Percentiles rank a stretch among this genome's conserved stretches.
phyloP scores from a whole-genome alignment of 306 rosid genomes.

The Gleditsia sinensis region DNA sequence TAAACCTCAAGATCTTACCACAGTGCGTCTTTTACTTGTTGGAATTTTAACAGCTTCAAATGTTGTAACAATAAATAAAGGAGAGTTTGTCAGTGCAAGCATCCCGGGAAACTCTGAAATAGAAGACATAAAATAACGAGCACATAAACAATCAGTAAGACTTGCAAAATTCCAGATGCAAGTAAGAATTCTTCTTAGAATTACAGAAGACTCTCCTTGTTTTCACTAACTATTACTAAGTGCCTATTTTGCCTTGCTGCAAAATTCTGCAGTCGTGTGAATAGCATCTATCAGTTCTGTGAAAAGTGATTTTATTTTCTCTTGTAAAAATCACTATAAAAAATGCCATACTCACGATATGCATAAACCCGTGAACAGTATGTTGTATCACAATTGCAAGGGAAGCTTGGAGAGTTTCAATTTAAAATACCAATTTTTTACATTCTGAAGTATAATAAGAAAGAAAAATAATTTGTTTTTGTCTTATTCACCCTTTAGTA shows the following conservation, averaged over 20 bases:
- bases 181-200: neutral
- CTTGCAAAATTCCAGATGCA: neutral
- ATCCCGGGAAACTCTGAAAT: conserved; percentile 47
- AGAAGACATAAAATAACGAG: conserved; percentile 2
- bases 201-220: conserved; percentile 9
- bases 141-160: neutral
- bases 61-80: conserved; percentile 48
- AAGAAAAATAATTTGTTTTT: no score
- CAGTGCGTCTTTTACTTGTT: conserved; percentile 42
- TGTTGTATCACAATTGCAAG: neutral
- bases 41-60: conserved; percentile 41
- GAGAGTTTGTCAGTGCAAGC: conserved; percentile 63
- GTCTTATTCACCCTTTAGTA: neutral
- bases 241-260: conserved; percentile 13
- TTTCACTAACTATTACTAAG: neutral
- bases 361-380: neutral
- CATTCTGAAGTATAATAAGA: neutral
- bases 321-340: neutral
- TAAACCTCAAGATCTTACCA: conserved; percentile 55
- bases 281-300: neutral
- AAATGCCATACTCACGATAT: neutral
- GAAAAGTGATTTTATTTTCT: neutral
- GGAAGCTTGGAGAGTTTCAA: neutral
- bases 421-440: neutral
- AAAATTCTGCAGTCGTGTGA: neutral